Evolutionary conservation across 306 rosid species (phyloP).

Genomic region (Corylus avellana): DNA sequence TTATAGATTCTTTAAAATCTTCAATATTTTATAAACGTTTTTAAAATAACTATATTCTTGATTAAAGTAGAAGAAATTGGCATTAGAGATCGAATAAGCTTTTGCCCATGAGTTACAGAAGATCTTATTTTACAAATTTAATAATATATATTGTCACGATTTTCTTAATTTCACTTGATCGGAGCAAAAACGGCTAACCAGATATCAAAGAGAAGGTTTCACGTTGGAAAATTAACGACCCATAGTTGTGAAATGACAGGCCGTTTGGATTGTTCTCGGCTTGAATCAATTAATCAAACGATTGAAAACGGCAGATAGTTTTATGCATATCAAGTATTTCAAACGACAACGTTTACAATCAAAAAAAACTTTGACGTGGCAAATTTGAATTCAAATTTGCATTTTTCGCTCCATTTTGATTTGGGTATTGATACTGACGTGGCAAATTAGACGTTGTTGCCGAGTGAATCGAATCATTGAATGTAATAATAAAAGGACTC

Average conservation of each 20-base stretch:
- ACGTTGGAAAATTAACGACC: too few relatives aligned
- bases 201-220: too few relatives aligned
- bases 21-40: too few relatives aligned
- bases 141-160: too few relatives aligned
- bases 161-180: too few relatives aligned
- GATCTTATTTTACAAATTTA: too few relatives aligned
- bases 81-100: background rate
- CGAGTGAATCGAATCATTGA: background rate
- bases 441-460: background rate
- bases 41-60: background rate
- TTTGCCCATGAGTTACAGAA: too few relatives aligned
- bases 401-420: slow-evolving; percentile 46
- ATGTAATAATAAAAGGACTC: background rate
- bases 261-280: background rate
- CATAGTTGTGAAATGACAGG: too few relatives aligned
- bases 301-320: background rate
- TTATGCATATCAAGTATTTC: too few relatives aligned
- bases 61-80: too few relatives aligned
- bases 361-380: slow-evolving; percentile 21
- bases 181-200: too few relatives aligned
- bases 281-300: background rate
- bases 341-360: background rate
- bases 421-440: slow-evolving; percentile 7
- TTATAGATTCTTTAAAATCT: too few relatives aligned
- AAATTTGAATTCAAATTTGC: slow-evolving; percentile 41